Base-by-base conservation (phyloP, 371 early-diverging fungal genomes). In the Apophysomyces ossiformis region DNA sequence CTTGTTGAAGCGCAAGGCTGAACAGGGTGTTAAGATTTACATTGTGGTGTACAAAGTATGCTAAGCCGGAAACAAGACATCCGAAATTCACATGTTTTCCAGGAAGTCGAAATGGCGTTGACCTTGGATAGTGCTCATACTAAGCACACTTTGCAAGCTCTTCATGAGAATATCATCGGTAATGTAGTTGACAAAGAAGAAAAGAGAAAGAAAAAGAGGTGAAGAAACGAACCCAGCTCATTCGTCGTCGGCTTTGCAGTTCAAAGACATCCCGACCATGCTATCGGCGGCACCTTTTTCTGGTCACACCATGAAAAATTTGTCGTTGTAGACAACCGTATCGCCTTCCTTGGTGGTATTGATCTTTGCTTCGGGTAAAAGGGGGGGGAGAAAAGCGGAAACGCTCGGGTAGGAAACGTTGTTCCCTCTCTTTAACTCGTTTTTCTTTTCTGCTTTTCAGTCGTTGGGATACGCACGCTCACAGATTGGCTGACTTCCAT, bases 281-380 rank as follows among this genome's bases (percentile, higher is more conserved):
- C 77, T 32, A 76, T 85, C 41, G 86, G 89, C 38, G 90, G 90
- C 15, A 91, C 90, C 4, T 86, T 90, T 69, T 92, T 93, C 77
- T 96, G 96, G 96, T 92, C 93, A 54, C 85, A 84, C 54, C 87
- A 86, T 58, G 85, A 87, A 54, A 85, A 76, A 61, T 76, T 94
- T 60, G 90, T 91, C 4, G 82, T 96, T 1, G 83, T 97, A 6
- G 98, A 97, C 80, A 85, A 90, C 65, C 81, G 83, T 21, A 83
- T 94, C 64, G 95, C 93, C n/a, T 97, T 94, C 74, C 80, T 95
- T 36, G 98, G 98, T 67, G 98, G 98, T 4, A 85, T 97, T 46
- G 98, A 97, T 75, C 76, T 96, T 65, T 96, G 96, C 80, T 92
- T 91, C 74, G 98, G 85, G 85, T 85, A 77, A 71, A 43, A 16